A percentile compares a stretch with the other conserved stretches of the same genome.
These are phyloP conservation scores for Luffa aegyptiaca DNA, from an alignment of 306 rosid genomes.

Conservation along the genomic window DNA sequence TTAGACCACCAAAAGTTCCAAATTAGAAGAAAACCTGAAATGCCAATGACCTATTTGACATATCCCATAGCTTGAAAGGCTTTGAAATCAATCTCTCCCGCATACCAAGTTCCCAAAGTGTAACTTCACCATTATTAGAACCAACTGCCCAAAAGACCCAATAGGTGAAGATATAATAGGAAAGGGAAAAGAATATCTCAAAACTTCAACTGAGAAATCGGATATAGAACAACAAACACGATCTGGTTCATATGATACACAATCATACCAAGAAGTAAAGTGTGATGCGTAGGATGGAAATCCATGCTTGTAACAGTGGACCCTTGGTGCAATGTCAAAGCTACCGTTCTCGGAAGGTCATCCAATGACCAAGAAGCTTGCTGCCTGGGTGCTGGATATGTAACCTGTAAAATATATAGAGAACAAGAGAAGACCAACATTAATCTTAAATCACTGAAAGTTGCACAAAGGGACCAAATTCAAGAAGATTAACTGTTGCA, in stretches of 20 bases:
- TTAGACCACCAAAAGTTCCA: not conserved
- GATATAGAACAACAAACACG: not conserved
- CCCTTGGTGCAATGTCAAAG: constrained; percentile 65
- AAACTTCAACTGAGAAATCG: not conserved
- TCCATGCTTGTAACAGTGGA: constrained; percentile 88
- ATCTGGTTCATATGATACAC: not conserved
- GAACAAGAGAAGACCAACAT: constrained; percentile 13
- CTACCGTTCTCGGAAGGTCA: constrained; percentile 74
- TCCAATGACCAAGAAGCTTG: constrained; percentile 61
- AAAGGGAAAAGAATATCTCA: not conserved
- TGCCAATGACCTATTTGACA: constrained; percentile 35
- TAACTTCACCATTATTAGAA: constrained; percentile 58
- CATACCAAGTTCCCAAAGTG: constrained; percentile 64
- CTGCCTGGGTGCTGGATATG: constrained; percentile 50
- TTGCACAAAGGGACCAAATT: not conserved
- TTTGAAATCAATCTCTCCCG: constrained; percentile 63
- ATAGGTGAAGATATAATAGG: constrained; percentile 4
- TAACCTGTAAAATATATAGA: constrained; percentile 38
- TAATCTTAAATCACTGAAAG: constrained; percentile 6
- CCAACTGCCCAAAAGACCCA: constrained; percentile 49
- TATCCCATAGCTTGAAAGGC: constrained; percentile 76
- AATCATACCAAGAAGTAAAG: constrained; percentile 63
- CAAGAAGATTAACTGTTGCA: not conserved
- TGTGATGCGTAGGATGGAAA: constrained; percentile 72
- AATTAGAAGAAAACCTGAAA: constrained; percentile 49